These are phyloP conservation scores for Taphrina pruni DNA, from an alignment of 1,139 yeast genomes.

Conservation along the genomic window DNA sequence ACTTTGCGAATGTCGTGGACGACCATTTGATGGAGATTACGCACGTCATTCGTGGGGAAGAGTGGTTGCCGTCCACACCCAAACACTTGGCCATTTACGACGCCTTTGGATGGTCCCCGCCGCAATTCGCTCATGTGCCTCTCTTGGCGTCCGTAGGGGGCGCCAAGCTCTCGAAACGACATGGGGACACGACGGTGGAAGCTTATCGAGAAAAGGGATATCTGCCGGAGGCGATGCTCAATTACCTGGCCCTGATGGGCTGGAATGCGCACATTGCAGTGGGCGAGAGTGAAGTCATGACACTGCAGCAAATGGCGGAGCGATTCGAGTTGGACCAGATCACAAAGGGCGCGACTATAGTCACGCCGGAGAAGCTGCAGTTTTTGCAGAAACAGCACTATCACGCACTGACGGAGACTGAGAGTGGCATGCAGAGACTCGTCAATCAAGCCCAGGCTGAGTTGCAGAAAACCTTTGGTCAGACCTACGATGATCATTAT, in stretches of 20 bases:
- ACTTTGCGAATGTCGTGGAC: slow-evolving; percentile 92
- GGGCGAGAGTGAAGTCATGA: slow-evolving; percentile 61
- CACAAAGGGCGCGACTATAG: slow-evolving; percentile 93
- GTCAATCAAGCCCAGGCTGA: slow-evolving; percentile 18
- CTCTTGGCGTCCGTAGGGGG: slow-evolving; percentile 73
- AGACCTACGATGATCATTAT: slow-evolving; percentile 23
- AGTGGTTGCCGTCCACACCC: slow-evolving; percentile 96
- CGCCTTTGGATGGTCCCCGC: slow-evolving; percentile 87
- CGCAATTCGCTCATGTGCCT: slow-evolving; percentile 87
- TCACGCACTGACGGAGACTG: slow-evolving; percentile 27
- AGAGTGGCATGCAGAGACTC: slow-evolving; percentile 21
- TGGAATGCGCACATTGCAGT: slow-evolving; percentile 63
- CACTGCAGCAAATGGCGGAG: slow-evolving; percentile 60
- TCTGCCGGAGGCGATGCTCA: slow-evolving; percentile 83
- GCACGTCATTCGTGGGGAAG: slow-evolving; percentile 95
- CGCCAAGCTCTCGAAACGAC: slow-evolving; percentile 83
- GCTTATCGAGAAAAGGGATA: slow-evolving; percentile 58
- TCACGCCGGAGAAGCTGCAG: slow-evolving; percentile 73
- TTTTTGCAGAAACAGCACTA: slow-evolving; percentile 61
- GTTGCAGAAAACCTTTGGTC: slow-evolving; percentile 8
- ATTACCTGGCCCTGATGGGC: slow-evolving; percentile 88
- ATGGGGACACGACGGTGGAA: slow-evolving; percentile 73
- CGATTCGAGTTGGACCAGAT: slow-evolving; percentile 66
- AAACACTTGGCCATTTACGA: slow-evolving; percentile 85
- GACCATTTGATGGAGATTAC: slow-evolving; percentile 92